phyloP scores from a whole-genome alignment of 2,329 filamentous ascomycete genomes.

The Metarhizium guizhouense region DNA sequence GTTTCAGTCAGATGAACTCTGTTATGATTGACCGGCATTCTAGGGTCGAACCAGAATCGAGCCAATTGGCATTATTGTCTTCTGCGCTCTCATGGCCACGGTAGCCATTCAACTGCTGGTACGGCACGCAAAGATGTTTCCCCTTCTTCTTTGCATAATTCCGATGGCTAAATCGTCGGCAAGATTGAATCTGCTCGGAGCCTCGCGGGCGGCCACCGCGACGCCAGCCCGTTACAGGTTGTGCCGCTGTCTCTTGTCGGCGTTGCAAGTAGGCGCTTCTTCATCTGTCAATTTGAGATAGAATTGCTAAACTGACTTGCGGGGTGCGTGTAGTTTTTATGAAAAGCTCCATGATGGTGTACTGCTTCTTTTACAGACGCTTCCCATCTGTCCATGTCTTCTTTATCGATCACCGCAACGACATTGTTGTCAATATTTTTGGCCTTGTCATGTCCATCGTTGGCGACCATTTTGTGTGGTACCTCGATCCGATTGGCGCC shows the following conservation, averaged over 20 bases:
- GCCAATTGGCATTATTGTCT: conserved; percentile 56
- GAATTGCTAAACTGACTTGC: not conserved
- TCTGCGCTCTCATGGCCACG: conserved; percentile 58
- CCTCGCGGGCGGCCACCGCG: conserved; percentile 33
- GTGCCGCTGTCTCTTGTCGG: conserved; percentile 47
- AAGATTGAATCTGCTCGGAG: conserved; percentile 46
- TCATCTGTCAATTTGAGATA: not conserved
- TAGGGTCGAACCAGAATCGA: conserved; percentile 50
- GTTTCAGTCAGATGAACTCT: not conserved
- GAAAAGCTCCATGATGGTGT: conserved; percentile 43
- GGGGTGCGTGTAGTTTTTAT: conserved; percentile 14
- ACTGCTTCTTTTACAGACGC: conserved; percentile 42
- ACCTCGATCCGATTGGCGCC: conserved; percentile 51
- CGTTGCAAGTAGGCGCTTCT: conserved; percentile 35
- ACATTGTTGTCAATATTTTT: conserved; percentile 46
- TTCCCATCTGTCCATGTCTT: conserved; percentile 49
- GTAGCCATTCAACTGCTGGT: conserved; percentile 54
- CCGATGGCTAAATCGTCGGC: too few relatives aligned
- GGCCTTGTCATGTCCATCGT: conserved; percentile 47
- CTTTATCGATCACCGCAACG: conserved; percentile 49
- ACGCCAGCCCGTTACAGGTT: conserved; percentile 37
- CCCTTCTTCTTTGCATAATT: too few relatives aligned
- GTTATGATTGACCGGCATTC: too few relatives aligned
- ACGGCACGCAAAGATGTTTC: not conserved
- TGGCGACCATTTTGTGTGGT: conserved; percentile 46